Evolutionary conservation across 768 basidiomycete species (phyloP).

Genomic region (Lactifluus piperatus): DNA sequence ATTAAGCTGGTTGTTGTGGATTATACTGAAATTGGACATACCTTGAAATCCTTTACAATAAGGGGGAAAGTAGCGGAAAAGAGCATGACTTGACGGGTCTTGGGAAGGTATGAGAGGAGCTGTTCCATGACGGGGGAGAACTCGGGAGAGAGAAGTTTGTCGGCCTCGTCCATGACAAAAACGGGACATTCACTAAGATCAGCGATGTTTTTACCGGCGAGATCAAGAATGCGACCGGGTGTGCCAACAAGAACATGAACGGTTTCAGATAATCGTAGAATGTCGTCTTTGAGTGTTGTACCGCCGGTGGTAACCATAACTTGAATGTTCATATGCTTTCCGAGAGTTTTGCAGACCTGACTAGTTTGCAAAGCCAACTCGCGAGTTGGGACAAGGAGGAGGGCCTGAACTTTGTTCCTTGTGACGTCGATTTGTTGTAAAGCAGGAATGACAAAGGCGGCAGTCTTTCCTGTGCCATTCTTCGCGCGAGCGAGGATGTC

Average conservation of each 20-base stretch:
- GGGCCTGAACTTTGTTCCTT: conserved; percentile 86
- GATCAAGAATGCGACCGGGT: conserved; percentile 90
- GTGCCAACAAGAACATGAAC: conserved; percentile 98
- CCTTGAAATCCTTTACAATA: conserved; percentile 99
- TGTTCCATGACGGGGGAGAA: conserved; percentile 99
- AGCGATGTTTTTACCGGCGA: conserved; percentile 87
- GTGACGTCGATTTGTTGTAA: conserved; percentile 84
- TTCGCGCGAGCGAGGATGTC: conserved; percentile 94
- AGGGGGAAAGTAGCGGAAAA: conserved; percentile 99
- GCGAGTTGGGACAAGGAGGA: conserved; percentile 96
- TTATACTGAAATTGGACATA: conserved; percentile 25
- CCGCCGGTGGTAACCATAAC: conserved; percentile 99
- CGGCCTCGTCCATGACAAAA: conserved; percentile 99
- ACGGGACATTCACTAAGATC: conserved; percentile 91
- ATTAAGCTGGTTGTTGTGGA: conserved; percentile 14
- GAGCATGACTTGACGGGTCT: conserved; percentile 92
- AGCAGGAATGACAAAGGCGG: conserved; percentile 96
- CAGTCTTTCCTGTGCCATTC: conserved; percentile 97
- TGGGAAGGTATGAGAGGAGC: conserved; percentile 74
- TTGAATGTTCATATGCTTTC: conserved; percentile 90
- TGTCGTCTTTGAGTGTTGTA: conserved; percentile 96
- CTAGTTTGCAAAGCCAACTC: conserved; percentile 96
- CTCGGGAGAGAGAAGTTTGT: conserved; percentile 94
- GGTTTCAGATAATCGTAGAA: conserved; percentile 77
- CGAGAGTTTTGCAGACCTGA: conserved; percentile 97